Percentiles rank a stretch among this genome's conserved stretches.
phyloP scores from a whole-genome alignment of 176 grass and related monocot genomes.

The Avena eriantha region DNA sequence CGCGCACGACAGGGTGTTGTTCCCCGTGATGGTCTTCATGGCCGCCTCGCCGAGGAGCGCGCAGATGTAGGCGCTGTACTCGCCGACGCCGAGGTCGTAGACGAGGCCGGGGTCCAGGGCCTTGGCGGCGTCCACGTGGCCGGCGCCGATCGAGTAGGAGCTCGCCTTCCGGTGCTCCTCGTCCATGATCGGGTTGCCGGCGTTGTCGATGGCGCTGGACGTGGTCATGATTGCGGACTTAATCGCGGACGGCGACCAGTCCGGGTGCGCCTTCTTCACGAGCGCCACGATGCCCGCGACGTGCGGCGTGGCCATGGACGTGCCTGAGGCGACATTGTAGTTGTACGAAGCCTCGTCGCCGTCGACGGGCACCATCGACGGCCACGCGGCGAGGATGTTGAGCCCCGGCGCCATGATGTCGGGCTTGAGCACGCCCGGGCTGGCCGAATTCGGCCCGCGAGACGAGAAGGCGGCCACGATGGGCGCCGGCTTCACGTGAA shows the following conservation, averaged over 20 bases:
- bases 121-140: slow-evolving; percentile 46
- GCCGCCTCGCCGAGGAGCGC: slow-evolving; percentile 36
- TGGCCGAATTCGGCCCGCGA: slow-evolving; percentile 46
- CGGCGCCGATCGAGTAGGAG: slow-evolving; percentile 58
- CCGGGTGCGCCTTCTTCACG: slow-evolving; percentile 54
- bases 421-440: slow-evolving; percentile 65
- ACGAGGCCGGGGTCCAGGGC: slow-evolving; percentile 65
- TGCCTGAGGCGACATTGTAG: slow-evolving; percentile 65
- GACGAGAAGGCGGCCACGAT: slow-evolving; percentile 63
- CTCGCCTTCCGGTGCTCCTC: slow-evolving; percentile 44
- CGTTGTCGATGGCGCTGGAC: slow-evolving; percentile 39
- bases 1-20: slow-evolving; percentile 30
- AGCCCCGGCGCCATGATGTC: slow-evolving; percentile 73
- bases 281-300: slow-evolving; percentile 59
- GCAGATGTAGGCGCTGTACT: slow-evolving; percentile 65
- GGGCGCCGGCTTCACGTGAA: slow-evolving; percentile 53
- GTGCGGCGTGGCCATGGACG: slow-evolving; percentile 82
- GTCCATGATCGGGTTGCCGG: slow-evolving; percentile 49
- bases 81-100: slow-evolving; percentile 47
- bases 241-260: slow-evolving; percentile 64
- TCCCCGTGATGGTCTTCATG: background rate
- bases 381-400: slow-evolving; percentile 76
- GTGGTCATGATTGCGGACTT: slow-evolving; percentile 83
- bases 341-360: background rate
- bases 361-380: slow-evolving; percentile 19